Evolutionary conservation across 257 asterid species (phyloP).

Genomic region (Solanum ahanhuiri): DNA sequence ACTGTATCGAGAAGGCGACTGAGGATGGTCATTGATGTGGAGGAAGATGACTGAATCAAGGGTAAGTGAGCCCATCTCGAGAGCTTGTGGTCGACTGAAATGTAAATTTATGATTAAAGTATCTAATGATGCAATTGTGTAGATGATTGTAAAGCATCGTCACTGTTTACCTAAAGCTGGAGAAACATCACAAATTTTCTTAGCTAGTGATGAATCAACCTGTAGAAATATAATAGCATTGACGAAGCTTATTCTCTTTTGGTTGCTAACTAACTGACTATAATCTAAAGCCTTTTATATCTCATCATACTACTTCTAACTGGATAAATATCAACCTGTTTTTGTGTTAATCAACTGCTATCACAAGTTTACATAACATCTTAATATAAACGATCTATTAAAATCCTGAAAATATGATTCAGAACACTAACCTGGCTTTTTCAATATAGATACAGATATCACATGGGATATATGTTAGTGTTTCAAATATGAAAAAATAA

Average conservation of each 20-base stretch:
- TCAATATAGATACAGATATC: neutral
- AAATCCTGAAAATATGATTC: neutral
- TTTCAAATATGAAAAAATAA: neutral
- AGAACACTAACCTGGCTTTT: neutral
- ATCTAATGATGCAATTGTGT: neutral
- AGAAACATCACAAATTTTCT: neutral
- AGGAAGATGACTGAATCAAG: slow-evolving; percentile 49
- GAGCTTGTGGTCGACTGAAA: neutral
- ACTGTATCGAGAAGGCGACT: slow-evolving; percentile 48
- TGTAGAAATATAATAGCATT: neutral
- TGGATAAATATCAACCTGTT: neutral
- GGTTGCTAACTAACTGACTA: neutral
- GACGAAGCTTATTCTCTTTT: neutral
- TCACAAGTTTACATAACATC: neutral
- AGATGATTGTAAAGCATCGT: neutral
- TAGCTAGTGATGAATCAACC: neutral
- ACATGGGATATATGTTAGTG: neutral
- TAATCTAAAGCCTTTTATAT: neutral
- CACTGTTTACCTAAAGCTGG: neutral
- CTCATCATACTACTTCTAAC: neutral
- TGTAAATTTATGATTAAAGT: neutral
- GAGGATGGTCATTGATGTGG: slow-evolving; percentile 66
- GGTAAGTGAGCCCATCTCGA: neutral
- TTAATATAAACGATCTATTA: neutral
- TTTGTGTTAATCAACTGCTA: neutral